These are phyloP conservation scores for Hypericum perforatum DNA, from an alignment of 345 rosid genomes.

Conservation along the genomic window DNA sequence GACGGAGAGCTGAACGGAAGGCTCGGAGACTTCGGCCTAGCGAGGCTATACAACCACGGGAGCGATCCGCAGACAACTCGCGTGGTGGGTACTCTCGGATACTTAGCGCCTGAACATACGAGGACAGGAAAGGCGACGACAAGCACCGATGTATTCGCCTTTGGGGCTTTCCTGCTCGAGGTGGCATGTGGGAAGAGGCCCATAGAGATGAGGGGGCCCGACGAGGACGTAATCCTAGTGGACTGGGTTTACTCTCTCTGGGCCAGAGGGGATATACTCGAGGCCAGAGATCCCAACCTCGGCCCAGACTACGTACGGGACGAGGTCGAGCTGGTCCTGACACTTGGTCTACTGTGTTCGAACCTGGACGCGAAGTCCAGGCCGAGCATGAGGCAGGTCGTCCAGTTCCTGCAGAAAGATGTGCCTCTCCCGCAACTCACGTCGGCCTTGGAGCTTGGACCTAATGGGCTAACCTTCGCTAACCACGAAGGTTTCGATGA, in stretches of 20 bases:
- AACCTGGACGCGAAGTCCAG: background rate
- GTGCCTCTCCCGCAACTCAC: background rate
- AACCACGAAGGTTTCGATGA: slow-evolving; percentile 34
- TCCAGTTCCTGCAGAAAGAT: slow-evolving; percentile 2
- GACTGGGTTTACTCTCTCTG: slow-evolving; percentile 14
- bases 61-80: slow-evolving; percentile 48
- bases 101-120: slow-evolving; percentile 53
- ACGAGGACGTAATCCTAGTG: slow-evolving; percentile 15
- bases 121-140: slow-evolving; percentile 46
- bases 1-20: slow-evolving; percentile 47
- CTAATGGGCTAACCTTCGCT: slow-evolving; percentile 23
- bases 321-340: slow-evolving; percentile 20
- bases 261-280: slow-evolving; percentile 13
- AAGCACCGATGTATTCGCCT: slow-evolving; percentile 41
- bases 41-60: slow-evolving; percentile 51
- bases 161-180: slow-evolving; percentile 54
- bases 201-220: slow-evolving; percentile 14
- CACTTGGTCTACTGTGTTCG: background rate
- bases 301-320: slow-evolving; percentile 35
- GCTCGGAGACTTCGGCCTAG: slow-evolving; percentile 58
- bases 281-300: slow-evolving; percentile 22
- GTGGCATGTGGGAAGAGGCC: slow-evolving; percentile 54
- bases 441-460: slow-evolving; percentile 11
- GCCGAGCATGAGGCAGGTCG: slow-evolving; percentile 1
- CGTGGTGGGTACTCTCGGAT: slow-evolving; percentile 49